Percentiles rank a stretch among this genome's conserved stretches.
Conservation (phyloP, 495 filamentous ascomycete genomes). For the Bathelium albidoporum region DNA sequence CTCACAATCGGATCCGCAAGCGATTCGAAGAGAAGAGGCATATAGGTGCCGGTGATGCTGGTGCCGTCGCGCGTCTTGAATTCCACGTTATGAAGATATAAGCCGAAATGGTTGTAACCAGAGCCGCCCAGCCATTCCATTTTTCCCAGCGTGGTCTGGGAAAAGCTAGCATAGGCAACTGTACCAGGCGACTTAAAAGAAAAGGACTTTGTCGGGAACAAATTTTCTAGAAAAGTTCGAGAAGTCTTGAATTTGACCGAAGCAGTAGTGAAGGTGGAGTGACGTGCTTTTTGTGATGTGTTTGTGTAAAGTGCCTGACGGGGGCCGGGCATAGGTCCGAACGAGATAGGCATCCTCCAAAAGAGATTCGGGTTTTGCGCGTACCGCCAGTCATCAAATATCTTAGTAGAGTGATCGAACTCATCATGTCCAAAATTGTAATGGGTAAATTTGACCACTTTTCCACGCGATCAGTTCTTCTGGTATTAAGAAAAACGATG, state of each 20-base stretch:
- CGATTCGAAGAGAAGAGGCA: constrained; percentile 46
- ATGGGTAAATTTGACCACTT: constrained; percentile 40
- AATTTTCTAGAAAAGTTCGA: constrained; percentile 45
- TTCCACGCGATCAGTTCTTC: not conserved
- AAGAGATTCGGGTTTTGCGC: constrained; percentile 33
- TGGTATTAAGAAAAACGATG: not conserved
- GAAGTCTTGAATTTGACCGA: constrained; percentile 49
- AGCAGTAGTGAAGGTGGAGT: constrained; percentile 39
- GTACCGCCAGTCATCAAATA: constrained; percentile 40
- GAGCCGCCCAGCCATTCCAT: constrained; percentile 47
- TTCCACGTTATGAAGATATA: constrained; percentile 49
- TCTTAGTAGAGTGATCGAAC: constrained; percentile 42
- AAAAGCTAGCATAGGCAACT: constrained; percentile 41
- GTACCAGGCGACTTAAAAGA: constrained; percentile 40
- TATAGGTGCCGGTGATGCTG: constrained; percentile 39
- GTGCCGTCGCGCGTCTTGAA: constrained; percentile 42
- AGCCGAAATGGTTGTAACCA: constrained; percentile 45
- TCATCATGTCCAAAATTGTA: constrained; percentile 55
- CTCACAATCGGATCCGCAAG: constrained; percentile 44
- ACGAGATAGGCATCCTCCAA: constrained; percentile 45
- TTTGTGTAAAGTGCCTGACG: constrained; percentile 27
- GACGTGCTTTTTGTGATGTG: not conserved
- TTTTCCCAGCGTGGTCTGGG: constrained; percentile 37
- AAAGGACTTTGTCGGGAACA: constrained; percentile 37
- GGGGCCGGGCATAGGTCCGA: constrained; percentile 48